Conservation (phyloP, 140 eudicot species). For the Bidens hawaiensis region DNA sequence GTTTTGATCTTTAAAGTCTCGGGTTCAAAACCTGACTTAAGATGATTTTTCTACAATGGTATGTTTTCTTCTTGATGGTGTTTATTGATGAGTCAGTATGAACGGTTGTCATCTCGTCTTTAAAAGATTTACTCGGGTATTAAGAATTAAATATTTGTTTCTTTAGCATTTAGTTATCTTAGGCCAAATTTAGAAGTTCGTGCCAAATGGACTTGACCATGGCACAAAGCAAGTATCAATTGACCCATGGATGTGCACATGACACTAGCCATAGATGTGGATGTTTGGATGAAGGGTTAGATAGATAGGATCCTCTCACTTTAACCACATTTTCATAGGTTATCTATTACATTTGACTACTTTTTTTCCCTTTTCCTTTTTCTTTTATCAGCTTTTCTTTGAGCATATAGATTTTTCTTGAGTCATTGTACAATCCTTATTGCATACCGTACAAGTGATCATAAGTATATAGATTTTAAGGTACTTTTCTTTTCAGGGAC, state of each 20-base stretch:
- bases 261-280: constrained; percentile 20
- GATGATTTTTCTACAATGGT: no score
- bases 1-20: no score
- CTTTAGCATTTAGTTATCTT: neutral
- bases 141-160: no score
- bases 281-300: constrained; percentile 24
- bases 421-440: neutral
- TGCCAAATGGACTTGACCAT: constrained; percentile 25
- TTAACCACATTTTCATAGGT: constrained; percentile 18
- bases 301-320: constrained; percentile 30
- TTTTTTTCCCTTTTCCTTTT: constrained; percentile 19
- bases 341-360: constrained; percentile 24
- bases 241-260: constrained; percentile 29
- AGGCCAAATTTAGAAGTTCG: constrained; percentile 19
- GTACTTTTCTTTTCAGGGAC: constrained; percentile 10
- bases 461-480: neutral
- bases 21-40: no score
- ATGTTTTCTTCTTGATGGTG: no score
- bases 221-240: constrained; percentile 30
- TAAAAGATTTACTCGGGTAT: no score
- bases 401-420: neutral
- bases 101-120: no score
- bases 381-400: constrained; percentile 25
- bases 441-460: constrained; percentile 4
- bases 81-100: no score